Conservation (phyloP, 495 filamentous ascomycete genomes). For the Talaromyces proteolyticus region DNA sequence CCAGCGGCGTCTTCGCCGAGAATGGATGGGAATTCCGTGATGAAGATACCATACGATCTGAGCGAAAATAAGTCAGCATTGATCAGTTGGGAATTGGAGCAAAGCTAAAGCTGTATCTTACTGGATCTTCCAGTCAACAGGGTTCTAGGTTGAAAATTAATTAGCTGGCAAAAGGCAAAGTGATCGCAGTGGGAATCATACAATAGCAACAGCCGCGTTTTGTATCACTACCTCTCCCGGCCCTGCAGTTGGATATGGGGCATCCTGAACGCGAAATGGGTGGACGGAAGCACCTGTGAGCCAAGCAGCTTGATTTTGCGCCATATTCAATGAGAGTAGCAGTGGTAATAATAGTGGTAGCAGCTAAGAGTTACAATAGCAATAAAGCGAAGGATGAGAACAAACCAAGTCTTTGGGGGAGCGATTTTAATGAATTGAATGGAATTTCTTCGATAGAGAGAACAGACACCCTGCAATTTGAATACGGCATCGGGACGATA, state of each 20-base stretch:
- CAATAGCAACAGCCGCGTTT: constrained; percentile 33
- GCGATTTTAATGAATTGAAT: too few species aligned
- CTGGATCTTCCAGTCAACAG: constrained; percentile 44
- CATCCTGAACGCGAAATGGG: constrained; percentile 24
- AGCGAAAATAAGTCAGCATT: too few species aligned
- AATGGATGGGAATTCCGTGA: constrained; percentile 36
- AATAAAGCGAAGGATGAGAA: not conserved
- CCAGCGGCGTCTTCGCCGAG: constrained; percentile 52
- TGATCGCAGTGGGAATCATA: not conserved
- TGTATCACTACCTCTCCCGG: constrained; percentile 29
- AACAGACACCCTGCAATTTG: too few species aligned
- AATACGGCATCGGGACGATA: too few species aligned
- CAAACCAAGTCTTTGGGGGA: not conserved
- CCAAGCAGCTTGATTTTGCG: constrained; percentile 30
- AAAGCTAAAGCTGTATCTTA: constrained; percentile 8
- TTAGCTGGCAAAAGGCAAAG: not conserved
- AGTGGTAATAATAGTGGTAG: not conserved
- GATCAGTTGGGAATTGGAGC: too few species aligned
- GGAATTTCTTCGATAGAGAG: too few species aligned
- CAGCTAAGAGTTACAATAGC: too few species aligned
- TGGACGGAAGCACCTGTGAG: constrained; percentile 17
- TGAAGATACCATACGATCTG: not conserved
- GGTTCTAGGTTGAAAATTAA: constrained; percentile 16
- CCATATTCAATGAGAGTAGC: not conserved
- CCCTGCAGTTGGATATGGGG: constrained; percentile 22